Conservation (phyloP, 352 stramenopile species). For the Peronosclerospora sorghi region DNA sequence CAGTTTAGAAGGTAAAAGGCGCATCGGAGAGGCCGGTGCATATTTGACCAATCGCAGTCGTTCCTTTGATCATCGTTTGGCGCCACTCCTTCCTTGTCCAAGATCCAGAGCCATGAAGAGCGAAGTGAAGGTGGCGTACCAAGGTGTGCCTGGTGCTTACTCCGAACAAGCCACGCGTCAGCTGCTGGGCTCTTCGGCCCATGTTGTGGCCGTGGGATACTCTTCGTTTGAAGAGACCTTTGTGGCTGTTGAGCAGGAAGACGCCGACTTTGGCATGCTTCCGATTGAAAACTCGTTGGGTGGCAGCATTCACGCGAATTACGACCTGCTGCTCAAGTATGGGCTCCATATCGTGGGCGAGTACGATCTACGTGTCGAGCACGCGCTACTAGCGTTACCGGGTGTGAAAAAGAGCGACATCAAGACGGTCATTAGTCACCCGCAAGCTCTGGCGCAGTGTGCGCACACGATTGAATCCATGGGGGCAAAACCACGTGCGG, state of each 20-base stretch:
- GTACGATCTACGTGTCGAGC: conserved; percentile 78
- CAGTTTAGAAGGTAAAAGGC: too few species aligned
- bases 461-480: conserved; percentile 89
- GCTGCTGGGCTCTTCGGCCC: conserved; percentile 59
- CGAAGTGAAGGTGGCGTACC: conserved; percentile 88
- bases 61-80: too few species aligned
- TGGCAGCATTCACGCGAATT: conserved; percentile 96
- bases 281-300: conserved; percentile 93
- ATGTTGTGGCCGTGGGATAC: conserved; percentile 57
- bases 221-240: conserved; percentile 39
- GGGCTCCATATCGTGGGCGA: conserved; percentile 69
- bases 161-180: conserved; percentile 94
- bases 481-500: conserved; percentile 62
- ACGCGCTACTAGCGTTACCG: conserved; percentile 88
- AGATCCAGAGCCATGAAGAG: conserved; percentile 18
- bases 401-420: conserved; percentile 84
- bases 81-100: too few species aligned
- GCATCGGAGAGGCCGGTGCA: too few species aligned
- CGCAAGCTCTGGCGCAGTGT: conserved; percentile 94
- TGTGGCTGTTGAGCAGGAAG: conserved; percentile 53
- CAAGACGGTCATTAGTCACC: conserved; percentile 93
- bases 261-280: conserved; percentile 91
- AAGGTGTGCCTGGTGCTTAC: conserved; percentile 95
- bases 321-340: conserved; percentile 81
- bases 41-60: too few species aligned